These are phyloP conservation scores for Pseudocercospora fijiensis DNA, from an alignment of 2,329 filamentous ascomycete species.

Conservation along the genomic window DNA sequence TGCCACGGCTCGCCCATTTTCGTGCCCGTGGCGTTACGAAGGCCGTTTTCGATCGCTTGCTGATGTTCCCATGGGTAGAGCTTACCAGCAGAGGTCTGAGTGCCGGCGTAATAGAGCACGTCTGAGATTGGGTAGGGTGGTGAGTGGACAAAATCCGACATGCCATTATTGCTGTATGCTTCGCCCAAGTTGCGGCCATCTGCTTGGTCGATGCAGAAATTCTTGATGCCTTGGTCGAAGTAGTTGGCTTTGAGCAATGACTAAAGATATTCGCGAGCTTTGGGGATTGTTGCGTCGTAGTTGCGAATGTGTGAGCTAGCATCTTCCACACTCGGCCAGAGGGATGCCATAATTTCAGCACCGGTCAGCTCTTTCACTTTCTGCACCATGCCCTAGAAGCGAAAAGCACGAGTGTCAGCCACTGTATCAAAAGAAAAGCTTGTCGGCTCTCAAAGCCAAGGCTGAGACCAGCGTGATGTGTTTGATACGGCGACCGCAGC, in stretches of 20 bases:
- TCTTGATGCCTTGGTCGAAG: slow-evolving; percentile 37
- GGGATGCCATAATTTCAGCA: slow-evolving; percentile 38
- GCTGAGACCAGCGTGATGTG: too few species aligned
- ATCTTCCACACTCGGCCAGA: slow-evolving; percentile 37
- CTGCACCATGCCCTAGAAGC: too few species aligned
- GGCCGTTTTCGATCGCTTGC: slow-evolving; percentile 35
- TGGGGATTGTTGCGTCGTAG: slow-evolving; percentile 38
- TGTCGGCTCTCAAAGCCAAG: too few species aligned
- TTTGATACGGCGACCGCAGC: too few species aligned
- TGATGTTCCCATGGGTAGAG: slow-evolving; percentile 38
- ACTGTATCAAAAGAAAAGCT: too few species aligned
- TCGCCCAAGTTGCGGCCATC: slow-evolving; percentile 41
- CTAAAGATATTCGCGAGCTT: slow-evolving; percentile 36
- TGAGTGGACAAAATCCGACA: slow-evolving; percentile 33
- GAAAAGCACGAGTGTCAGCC: too few species aligned
- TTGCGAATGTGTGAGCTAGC: slow-evolving; percentile 35
- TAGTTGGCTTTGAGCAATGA: slow-evolving; percentile 34
- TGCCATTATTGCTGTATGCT: slow-evolving; percentile 42
- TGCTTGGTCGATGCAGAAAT: slow-evolving; percentile 41
- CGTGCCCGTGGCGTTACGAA: slow-evolving; percentile 32
- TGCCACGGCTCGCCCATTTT: slow-evolving; percentile 32
- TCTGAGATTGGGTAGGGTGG: slow-evolving; percentile 36
- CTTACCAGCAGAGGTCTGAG: slow-evolving; percentile 33
- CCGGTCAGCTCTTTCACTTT: slow-evolving; percentile 36
- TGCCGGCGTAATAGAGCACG: slow-evolving; percentile 36